Evolutionary conservation across 495 filamentous ascomycete genomes (phyloP), one percentile per base, ranked within the genome.

Genomic region (Hyaloscypha variabilis): DNA sequence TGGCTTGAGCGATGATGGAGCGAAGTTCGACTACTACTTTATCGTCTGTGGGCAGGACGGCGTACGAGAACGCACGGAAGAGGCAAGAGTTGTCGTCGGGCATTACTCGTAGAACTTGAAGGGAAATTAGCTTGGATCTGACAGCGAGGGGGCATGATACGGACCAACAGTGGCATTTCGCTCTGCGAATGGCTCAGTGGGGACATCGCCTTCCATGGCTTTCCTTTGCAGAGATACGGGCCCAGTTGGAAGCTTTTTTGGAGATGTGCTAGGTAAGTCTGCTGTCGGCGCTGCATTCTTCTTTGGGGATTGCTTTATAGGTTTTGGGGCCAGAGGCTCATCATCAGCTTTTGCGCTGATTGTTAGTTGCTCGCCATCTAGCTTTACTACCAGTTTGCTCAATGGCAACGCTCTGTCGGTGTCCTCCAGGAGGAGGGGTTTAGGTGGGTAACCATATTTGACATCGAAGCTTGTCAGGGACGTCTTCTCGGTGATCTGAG

Each of bases 51-150:
- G 88, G 88, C 63, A 91, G 83, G 23, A 97, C 83, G 3, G 92
- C 91, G 58, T 87, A 89, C 59, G 89, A 88, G 26, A 98, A 84
- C 0, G 96, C 95, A 11, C 93, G 90, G 76, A 98, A 99, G 65
- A 98, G 87, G 76, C 95, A 99, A 52, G 87, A 91, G 76, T 97
- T 97, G 74, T 99, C 95, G 72, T 97, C 95, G 11, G 94, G 92
- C 95, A 99, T 97, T 36, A 98, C 92, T 2, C 95, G 88, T 6
- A 97, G 86, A 30, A 97, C 88, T 83, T 49, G 26, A 19, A 29
- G 34, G 17, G 42, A 63, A 49, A 63, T 60, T 49, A 50, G 72
- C 53, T 23, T 46, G 29, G 17, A 28, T 10, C 21, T 19, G 53
- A n/a, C 42, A 28, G 61, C 36, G 23, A 30, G 39, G 46, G 19